Evolutionary conservation across 2,329 filamentous ascomycete species (phyloP), one percentile per base, ranked within the genome.

Genomic region (Beauveria varroae): DNA sequence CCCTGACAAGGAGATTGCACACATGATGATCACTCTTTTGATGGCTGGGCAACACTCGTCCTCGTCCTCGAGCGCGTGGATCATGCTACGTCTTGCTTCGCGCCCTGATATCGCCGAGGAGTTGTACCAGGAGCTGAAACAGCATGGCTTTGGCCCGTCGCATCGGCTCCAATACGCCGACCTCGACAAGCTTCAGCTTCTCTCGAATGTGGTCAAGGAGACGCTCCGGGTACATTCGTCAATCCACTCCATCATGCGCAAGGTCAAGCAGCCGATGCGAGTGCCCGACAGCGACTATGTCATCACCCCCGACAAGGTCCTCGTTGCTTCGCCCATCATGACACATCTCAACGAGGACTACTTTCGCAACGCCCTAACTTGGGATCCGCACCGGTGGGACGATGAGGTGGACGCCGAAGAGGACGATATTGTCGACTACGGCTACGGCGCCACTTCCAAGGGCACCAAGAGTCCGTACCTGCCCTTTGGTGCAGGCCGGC

Each of bases 11-110:
- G 89, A 93, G 70, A 85, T 93, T 58, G 89, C 89, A 0, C 86
- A 91, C 73, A 90, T 93, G 81, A 92, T 93, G 89, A 93, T 93
- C 69, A 89, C 90, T 0, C 80, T 93, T n/a, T 81, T 93, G 57
- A 93, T 95, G 89, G 90, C 87, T 16, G 90, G 90, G 57, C 90
- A 95, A 70, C 90, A 93, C 76, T 89, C 88, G 1, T 92, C 89
- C 0, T 88, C 89, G 6, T 87, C 89, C 0, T 88, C 88, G n/a
- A 86, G 85, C 67, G 81, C 87, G 10, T 93, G 90, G 89, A 90
- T 91, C 66, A 76, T 93, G 67, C 81, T 93, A 10, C 87, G 86
- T 53, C 81, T 93, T 3, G 89, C 90, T 16, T 82, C 86, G 1
- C 79, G 86, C n/a, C 89, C 89, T 0, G 81, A 88, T 28, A 83